phyloP scores from a whole-genome alignment of 345 rosid species.

The Salix koriyanagi region DNA sequence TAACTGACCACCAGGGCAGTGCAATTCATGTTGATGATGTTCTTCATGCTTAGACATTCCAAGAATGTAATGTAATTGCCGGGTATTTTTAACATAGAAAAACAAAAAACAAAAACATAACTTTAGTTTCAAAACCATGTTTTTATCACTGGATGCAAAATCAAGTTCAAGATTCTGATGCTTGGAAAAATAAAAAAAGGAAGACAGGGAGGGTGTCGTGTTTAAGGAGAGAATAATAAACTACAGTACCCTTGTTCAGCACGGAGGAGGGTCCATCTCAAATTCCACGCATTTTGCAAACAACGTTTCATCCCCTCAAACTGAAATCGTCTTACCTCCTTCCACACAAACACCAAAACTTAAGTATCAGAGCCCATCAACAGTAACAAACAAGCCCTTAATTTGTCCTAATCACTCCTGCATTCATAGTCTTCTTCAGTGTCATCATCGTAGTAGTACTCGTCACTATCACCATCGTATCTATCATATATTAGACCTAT shows the following conservation, averaged over 20 bases:
- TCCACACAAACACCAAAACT: background rate
- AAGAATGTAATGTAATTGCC: too few relatives aligned
- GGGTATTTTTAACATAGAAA: background rate
- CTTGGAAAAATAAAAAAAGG: too few relatives aligned
- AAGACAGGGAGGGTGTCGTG: too few relatives aligned
- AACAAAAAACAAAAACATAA: too few relatives aligned
- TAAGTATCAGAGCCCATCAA: background rate
- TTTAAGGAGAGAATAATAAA: background rate
- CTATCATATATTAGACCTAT: conserved; percentile 29
- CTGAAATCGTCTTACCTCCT: background rate
- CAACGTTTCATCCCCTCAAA: background rate
- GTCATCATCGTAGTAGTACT: conserved; percentile 28
- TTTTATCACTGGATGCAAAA: background rate
- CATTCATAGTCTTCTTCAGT: conserved; percentile 16
- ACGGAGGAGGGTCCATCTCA: background rate
- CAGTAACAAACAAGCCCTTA: background rate
- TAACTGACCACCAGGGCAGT: background rate
- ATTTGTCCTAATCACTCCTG: conserved; percentile 14
- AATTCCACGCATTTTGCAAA: background rate
- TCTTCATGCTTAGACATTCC: background rate
- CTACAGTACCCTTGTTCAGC: background rate
- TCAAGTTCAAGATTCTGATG: background rate
- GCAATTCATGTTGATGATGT: background rate
- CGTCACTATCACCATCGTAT: conserved; percentile 29
- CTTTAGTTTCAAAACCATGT: background rate